phyloP scores from a whole-genome alignment of 345 rosid genomes.

The Kandelia obovata region DNA sequence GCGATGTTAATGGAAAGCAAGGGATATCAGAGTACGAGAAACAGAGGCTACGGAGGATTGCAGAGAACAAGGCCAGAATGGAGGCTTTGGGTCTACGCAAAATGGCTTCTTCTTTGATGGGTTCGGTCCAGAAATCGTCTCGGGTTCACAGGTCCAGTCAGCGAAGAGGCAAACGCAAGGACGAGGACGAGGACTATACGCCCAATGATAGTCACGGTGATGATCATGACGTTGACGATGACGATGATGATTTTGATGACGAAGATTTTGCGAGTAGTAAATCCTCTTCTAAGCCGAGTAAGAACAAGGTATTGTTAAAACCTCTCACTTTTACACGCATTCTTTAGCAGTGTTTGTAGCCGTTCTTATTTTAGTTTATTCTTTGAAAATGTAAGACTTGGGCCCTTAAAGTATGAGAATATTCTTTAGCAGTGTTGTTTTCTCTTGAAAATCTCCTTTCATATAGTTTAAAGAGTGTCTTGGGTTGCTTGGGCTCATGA shows the following conservation, averaged over 20 bases:
- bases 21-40: conserved; percentile 58
- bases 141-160: conserved; percentile 4
- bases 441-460: no score
- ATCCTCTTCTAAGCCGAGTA: conserved; percentile 29
- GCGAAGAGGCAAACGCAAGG: conserved; percentile 44
- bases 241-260: conserved; percentile 9
- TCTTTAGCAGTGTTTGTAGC: background rate
- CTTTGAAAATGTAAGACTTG: background rate
- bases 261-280: conserved; percentile 32
- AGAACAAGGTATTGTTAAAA: conserved; percentile 14
- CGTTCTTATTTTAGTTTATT: background rate
- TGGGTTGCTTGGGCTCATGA: no score
- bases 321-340: background rate
- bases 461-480: no score
- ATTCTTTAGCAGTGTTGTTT: no score
- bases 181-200: conserved; percentile 66
- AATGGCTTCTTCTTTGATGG: conserved; percentile 48
- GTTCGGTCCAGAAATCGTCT: conserved; percentile 26
- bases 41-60: conserved; percentile 66
- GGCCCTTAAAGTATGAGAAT: no score
- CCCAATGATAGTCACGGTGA: conserved; percentile 35
- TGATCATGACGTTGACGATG: conserved; percentile 28
- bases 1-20: conserved; percentile 15
- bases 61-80: conserved; percentile 74
- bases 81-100: conserved; percentile 70